A percentile compares a stretch with the other conserved stretches of the same genome.
Conservation (phyloP, 306 rosid species). For the Cicer yamashitae region DNA sequence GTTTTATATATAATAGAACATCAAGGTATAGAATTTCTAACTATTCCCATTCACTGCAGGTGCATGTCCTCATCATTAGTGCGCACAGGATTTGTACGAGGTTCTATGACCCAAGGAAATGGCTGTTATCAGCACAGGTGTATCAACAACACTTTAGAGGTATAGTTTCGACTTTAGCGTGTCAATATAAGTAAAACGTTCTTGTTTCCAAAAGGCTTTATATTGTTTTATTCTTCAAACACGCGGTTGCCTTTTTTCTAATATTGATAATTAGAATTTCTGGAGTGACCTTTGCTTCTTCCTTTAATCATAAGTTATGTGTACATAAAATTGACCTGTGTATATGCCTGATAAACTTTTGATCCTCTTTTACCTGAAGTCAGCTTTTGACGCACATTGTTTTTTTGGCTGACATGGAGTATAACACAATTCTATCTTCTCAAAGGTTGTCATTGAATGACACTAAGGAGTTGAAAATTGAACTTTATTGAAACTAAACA, state of each 20-base stretch:
- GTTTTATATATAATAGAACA: constrained; percentile 6
- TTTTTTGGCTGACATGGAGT: constrained; percentile 1
- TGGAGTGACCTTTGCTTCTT: background rate
- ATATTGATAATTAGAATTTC: background rate
- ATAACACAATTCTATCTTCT: constrained; percentile 20
- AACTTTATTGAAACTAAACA: constrained; percentile 10
- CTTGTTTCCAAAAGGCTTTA: background rate
- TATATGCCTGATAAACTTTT: constrained; percentile 7
- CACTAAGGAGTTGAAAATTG: constrained; percentile 26
- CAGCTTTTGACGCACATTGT: background rate
- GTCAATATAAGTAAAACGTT: constrained; percentile 12
- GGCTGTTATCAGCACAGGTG: constrained; percentile 97
- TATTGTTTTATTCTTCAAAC: constrained; percentile 24
- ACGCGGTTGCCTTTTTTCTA: constrained; percentile 8
- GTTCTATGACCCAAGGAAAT: constrained; percentile 88
- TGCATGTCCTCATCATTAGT: constrained; percentile 96
- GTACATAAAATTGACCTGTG: background rate
- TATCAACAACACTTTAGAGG: constrained; percentile 80
- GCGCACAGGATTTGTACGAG: constrained; percentile 90
- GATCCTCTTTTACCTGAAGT: constrained; percentile 6
- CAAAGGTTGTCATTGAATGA: constrained; percentile 15
- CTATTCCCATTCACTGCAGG: constrained; percentile 54
- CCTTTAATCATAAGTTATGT: background rate
- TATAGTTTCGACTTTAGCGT: constrained; percentile 40
- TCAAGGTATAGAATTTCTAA: constrained; percentile 36